A percentile compares a stretch with the other conserved stretches of the same genome.
Conservation (phyloP, 495 filamentous ascomycete genomes). For the Podospora comata region DNA sequence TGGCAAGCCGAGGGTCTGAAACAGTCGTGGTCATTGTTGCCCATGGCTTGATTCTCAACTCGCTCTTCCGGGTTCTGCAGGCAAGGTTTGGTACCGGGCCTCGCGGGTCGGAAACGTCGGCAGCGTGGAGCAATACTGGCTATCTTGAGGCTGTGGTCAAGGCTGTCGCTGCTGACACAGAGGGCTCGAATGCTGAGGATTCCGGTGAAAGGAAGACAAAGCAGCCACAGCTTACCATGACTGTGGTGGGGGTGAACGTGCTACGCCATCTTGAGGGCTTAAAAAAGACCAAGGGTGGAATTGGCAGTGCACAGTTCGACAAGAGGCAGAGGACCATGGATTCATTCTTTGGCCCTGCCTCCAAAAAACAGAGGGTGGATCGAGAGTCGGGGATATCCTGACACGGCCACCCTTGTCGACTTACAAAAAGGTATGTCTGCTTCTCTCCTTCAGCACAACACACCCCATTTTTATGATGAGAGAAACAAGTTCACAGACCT, state of each 20-base stretch:
- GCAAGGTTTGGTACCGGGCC: slow-evolving; percentile 22
- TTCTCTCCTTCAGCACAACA: slow-evolving; percentile 17
- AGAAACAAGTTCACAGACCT: slow-evolving; percentile 73
- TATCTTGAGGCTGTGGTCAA: slow-evolving; percentile 29
- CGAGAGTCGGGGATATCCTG: neutral
- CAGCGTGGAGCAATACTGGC: slow-evolving; percentile 46
- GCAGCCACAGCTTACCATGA: slow-evolving; percentile 24
- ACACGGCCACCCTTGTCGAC: slow-evolving; percentile 11
- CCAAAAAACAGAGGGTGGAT: slow-evolving; percentile 48
- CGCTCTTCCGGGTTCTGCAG: slow-evolving; percentile 62
- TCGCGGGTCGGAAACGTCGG: slow-evolving; percentile 21
- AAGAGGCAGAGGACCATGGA: slow-evolving; percentile 68
- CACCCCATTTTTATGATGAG: slow-evolving; percentile 54
- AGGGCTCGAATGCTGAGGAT: slow-evolving; percentile 1
- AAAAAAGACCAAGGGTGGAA: slow-evolving; percentile 71
- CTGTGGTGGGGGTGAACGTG: slow-evolving; percentile 57
- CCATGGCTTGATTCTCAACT: slow-evolving; percentile 74
- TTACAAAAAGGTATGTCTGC: slow-evolving; percentile 34
- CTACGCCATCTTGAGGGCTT: slow-evolving; percentile 66
- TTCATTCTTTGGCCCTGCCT: slow-evolving; percentile 59
- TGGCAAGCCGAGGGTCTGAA: slow-evolving; percentile 34
- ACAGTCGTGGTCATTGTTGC: slow-evolving; percentile 64
- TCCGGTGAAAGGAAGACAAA: slow-evolving; percentile 20
- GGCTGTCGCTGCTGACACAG: neutral
- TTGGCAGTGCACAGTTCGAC: slow-evolving; percentile 73